phyloP scores from a whole-genome alignment of 495 filamentous ascomycete genomes.

The Paragyromitra xinjiangensis region DNA sequence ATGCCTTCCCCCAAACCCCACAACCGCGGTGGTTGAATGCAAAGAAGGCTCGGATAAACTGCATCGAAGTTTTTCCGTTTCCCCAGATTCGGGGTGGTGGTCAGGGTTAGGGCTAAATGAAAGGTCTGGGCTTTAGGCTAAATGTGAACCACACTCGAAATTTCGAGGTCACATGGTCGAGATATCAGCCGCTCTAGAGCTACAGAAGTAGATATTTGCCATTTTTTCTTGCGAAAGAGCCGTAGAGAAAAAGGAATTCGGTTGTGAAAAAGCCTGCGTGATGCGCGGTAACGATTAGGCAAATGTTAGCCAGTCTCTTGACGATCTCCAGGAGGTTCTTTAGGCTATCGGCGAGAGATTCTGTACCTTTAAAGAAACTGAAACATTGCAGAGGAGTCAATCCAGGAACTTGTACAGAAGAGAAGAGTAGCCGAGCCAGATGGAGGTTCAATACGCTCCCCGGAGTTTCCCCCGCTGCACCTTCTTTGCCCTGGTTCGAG shows the following conservation, averaged over 20 bases:
- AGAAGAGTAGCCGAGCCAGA: background rate
- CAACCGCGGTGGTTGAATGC: constrained; percentile 13
- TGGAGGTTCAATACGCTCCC: background rate
- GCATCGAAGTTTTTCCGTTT: constrained; percentile 39
- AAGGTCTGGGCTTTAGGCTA: constrained; percentile 21
- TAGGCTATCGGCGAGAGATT: constrained; percentile 29
- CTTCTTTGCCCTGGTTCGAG: background rate
- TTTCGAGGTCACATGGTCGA: constrained; percentile 25
- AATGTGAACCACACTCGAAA: constrained; percentile 7
- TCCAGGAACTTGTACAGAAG: background rate
- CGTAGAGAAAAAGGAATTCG: constrained; percentile 25
- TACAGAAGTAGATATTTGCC: constrained; percentile 11
- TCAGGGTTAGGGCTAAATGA: constrained; percentile 25
- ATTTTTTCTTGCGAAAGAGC: constrained; percentile 4
- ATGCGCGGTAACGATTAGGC: constrained; percentile 41
- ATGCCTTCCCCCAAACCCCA: constrained; percentile 13
- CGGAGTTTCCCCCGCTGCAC: constrained; percentile 27
- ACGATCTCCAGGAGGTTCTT: constrained; percentile 22
- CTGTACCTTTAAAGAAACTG: background rate
- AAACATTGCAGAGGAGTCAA: background rate
- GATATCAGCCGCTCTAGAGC: constrained; percentile 17
- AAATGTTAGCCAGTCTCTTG: constrained; percentile 30
- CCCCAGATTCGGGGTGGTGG: constrained; percentile 10
- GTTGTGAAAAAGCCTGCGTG: constrained; percentile 18
- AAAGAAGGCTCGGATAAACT: constrained; percentile 37